Evolutionary conservation across 352 stramenopile species (phyloP), one percentile per base, ranked within the genome.

Genomic region (Phytophthora brassicae): DNA sequence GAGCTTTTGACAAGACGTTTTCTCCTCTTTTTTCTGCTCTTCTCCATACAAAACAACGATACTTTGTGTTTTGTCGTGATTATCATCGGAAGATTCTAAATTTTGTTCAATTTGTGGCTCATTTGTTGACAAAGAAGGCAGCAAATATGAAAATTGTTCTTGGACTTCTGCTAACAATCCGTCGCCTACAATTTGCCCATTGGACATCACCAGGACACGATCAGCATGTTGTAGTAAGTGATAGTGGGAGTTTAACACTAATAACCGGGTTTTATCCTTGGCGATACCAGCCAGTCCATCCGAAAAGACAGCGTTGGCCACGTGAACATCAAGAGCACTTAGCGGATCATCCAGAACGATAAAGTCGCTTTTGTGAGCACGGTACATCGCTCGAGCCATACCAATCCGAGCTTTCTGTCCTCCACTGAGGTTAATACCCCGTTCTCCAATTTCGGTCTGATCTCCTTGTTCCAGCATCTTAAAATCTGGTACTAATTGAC

Each of bases 171-270:
- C 23, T 57, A 86, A 96, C 2, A 71, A 79, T 1, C 93, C 95
- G 53, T 89, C 67, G 31, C 97, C 92, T 1, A 79, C 77, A 38
- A 98, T 84, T 9, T 56, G 42, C 7, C 92, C 93, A 39, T 95
- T 58, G 6, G 80, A 58, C 44, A 98, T 66, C 5, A 94, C 78
- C 4, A 94, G 12, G 13, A 96, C 73, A 6, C 60, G 48, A 50
- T 90, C 78, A 11, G 76, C 75, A 28, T 80, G 87, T 31, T 80
- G 61, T 16, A 86, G 84, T 54, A 98, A 76, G 68, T 97, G 91
- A 56, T 98, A 95, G 41, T 98, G 71, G 17, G 87, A 85, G 68
- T 98, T 98, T 1, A 97, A 94, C 6, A 98, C 95, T 9, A 98
- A 69, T 12, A 99, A 53, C 0, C 97, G 81, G 9, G 88, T 96